Evolutionary conservation across 148 eudicot species (phyloP).

Genomic region (Amaranthus hypochondriacus): DNA sequence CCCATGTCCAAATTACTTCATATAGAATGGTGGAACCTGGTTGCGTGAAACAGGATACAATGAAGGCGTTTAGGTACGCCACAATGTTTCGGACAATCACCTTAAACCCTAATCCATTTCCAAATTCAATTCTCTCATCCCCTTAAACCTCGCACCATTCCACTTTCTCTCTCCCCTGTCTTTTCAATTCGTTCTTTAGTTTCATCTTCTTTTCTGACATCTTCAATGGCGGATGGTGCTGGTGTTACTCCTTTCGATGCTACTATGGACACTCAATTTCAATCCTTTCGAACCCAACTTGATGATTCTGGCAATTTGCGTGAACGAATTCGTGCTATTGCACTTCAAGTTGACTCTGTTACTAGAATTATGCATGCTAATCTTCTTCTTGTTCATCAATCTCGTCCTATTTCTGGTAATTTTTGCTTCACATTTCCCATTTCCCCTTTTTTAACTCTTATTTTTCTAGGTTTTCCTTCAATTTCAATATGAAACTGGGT

Average conservation of each 20-base stretch:
- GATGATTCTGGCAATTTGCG: constrained; percentile 62
- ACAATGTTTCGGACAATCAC: constrained; percentile 21
- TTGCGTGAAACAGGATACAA: constrained; percentile 3
- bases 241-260: constrained; percentile 26
- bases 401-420: constrained; percentile 70
- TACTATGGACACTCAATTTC: constrained; percentile 63
- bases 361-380: constrained; percentile 65
- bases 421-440: background rate
- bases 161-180: constrained; percentile 13
- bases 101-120: constrained; percentile 39
- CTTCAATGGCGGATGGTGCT: constrained; percentile 45
- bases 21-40: too few species aligned
- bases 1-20: too few species aligned
- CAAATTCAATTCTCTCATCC: background rate
- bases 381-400: constrained; percentile 80
- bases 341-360: constrained; percentile 62
- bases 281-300: constrained; percentile 52
- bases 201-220: constrained; percentile 19
- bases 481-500: background rate
- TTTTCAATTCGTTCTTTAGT: constrained; percentile 17
- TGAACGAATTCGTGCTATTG: constrained; percentile 57
- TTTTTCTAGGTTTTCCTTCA: background rate
- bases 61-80: constrained; percentile 47
- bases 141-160: constrained; percentile 3
- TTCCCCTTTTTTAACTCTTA: background rate